Conservation (phyloP, 1,284 basidiomycete genomes). For the Neonothopanus nambi region DNA sequence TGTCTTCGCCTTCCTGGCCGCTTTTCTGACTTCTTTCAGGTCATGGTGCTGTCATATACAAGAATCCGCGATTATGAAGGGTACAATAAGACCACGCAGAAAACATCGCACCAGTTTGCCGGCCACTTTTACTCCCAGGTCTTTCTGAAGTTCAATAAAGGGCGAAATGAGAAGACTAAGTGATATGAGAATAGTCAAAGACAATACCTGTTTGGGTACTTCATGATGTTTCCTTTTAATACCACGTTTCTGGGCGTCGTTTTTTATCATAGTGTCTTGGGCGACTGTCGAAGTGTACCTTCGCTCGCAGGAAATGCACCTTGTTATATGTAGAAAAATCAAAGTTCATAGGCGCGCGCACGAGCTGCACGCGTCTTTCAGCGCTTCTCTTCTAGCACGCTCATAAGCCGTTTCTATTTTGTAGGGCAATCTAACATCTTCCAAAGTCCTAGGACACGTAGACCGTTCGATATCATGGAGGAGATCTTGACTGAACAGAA, state of each 20-base stretch:
- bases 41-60: constrained; percentile 59
- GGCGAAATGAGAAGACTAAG: not conserved
- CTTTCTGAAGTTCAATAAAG: constrained; percentile 30
- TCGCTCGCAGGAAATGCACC: no score
- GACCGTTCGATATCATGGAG: no score
- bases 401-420: no score
- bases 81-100: not conserved
- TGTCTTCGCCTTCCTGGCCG: constrained; percentile 78
- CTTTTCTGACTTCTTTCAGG: constrained; percentile 64
- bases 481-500: constrained; percentile 34
- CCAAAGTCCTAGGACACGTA: no score
- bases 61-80: constrained; percentile 14
- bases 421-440: no score
- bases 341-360: no score
- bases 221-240: constrained; percentile 45
- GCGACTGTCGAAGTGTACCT: not conserved
- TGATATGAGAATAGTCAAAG: not conserved
- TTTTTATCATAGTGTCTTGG: constrained; percentile 11
- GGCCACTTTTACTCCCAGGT: constrained; percentile 35
- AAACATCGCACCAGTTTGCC: constrained; percentile 39
- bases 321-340: no score
- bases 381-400: no score
- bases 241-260: constrained; percentile 22
- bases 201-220: constrained; percentile 31
- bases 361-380: no score